phyloP scores from a whole-genome alignment of 1,284 basidiomycete genomes.

The Apiotrichum akiyoshidainum region DNA sequence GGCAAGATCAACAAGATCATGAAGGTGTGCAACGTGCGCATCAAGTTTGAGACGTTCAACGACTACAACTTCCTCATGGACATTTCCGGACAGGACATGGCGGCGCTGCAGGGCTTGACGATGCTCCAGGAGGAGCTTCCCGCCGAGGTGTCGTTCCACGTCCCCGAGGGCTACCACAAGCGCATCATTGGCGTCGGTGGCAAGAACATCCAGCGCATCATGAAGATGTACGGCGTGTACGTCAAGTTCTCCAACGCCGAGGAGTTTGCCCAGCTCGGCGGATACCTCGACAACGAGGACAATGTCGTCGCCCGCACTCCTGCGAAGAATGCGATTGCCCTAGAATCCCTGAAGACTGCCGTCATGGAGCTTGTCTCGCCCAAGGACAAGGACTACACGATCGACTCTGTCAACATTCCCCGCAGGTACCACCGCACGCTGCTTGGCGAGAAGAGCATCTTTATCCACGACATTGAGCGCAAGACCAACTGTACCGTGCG shows the following conservation, averaged over 20 bases:
- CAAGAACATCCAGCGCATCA: slow-evolving; percentile 97
- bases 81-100: slow-evolving; percentile 74
- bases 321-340: slow-evolving; percentile 92
- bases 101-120: slow-evolving; percentile 80
- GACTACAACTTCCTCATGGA: slow-evolving; percentile 99
- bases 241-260: slow-evolving; percentile 99
- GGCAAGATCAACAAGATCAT: slow-evolving; percentile 99
- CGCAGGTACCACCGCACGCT: slow-evolving; percentile 91
- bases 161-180: slow-evolving; percentile 97
- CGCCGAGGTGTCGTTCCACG: slow-evolving; percentile 98
- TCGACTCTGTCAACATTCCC: slow-evolving; percentile 88
- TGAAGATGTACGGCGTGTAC: slow-evolving; percentile 99
- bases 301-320: slow-evolving; percentile 97
- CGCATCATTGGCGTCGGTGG: slow-evolving; percentile 98
- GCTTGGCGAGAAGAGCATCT: slow-evolving; percentile 92
- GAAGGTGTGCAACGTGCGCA: slow-evolving; percentile 92
- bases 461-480: slow-evolving; percentile 92
- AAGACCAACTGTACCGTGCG: slow-evolving; percentile 93
- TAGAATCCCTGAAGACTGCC: slow-evolving; percentile 91
- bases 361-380: slow-evolving; percentile 98
- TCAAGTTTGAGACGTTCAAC: slow-evolving; percentile 98
- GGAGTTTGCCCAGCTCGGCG: slow-evolving; percentile 90
- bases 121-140: slow-evolving; percentile 94
- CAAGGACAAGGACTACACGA: slow-evolving; percentile 68
- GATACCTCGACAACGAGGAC: slow-evolving; percentile 96